These are phyloP conservation scores for Scytalidium sp. DNA, from an alignment of 2,329 filamentous ascomycete species.

Conservation along the genomic window DNA sequence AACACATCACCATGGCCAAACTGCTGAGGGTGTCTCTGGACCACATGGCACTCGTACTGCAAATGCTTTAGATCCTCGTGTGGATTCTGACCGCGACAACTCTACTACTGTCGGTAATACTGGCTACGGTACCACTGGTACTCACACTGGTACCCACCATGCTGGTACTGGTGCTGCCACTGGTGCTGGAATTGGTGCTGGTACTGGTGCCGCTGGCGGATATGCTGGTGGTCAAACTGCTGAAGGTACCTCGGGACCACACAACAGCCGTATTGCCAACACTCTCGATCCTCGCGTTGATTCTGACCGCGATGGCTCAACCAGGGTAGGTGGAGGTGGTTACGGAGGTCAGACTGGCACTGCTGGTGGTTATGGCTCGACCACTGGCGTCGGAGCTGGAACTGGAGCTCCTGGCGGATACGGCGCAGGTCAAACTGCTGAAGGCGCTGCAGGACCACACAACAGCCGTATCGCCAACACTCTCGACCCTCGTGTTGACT, in stretches of 20 bases:
- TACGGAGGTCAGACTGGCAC: no score
- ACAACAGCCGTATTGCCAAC: slow-evolving; percentile 48
- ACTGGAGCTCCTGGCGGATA: slow-evolving; percentile 4
- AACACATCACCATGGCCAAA: not conserved
- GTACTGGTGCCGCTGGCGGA: slow-evolving; percentile 6
- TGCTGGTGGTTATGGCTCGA: slow-evolving; percentile 1
- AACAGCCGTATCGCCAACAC: slow-evolving; percentile 37
- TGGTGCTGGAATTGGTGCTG: slow-evolving; percentile 1
- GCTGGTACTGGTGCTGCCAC: not conserved
- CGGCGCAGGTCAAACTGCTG: not conserved
- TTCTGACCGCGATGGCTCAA: slow-evolving; percentile 49
- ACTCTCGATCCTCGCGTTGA: slow-evolving; percentile 51
- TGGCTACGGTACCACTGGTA: slow-evolving; percentile 4
- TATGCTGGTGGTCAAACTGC: slow-evolving; percentile 14
- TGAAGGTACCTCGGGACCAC: slow-evolving; percentile 39
- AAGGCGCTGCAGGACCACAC: slow-evolving; percentile 16
- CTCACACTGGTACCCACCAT: not conserved
- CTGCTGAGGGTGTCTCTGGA: slow-evolving; percentile 22
- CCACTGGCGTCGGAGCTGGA: slow-evolving; percentile 4
- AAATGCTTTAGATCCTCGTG: slow-evolving; percentile 35
- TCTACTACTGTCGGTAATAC: slow-evolving; percentile 1
- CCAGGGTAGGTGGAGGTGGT: slow-evolving; percentile 41
- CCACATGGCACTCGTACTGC: slow-evolving; percentile 32
- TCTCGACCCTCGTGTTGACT: slow-evolving; percentile 48
- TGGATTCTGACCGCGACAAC: slow-evolving; percentile 23